Conservation (phyloP, 495 filamentous ascomycete species). For the Aspergillus avenaceus region DNA sequence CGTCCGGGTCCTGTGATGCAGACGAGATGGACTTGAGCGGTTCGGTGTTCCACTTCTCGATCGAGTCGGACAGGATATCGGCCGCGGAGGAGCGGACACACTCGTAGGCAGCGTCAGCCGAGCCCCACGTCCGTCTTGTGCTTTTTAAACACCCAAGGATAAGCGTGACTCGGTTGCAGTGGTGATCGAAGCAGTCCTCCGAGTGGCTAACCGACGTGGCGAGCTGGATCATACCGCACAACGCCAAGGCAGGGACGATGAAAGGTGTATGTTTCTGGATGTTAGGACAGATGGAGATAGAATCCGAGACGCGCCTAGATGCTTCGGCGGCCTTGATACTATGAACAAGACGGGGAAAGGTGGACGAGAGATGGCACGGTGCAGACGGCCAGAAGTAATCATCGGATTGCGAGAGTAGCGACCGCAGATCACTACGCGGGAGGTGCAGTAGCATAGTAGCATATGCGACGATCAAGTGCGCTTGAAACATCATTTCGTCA, state of each 20-base stretch:
- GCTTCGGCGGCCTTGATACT: conserved; percentile 43
- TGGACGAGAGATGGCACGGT: conserved; percentile 30
- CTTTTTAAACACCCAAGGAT: conserved; percentile 37
- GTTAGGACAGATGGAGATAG: conserved; percentile 35
- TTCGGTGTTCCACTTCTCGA: conserved; percentile 30
- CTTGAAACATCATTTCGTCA: conserved; percentile 46
- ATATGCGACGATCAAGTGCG: conserved; percentile 36
- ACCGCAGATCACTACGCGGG: conserved; percentile 36
- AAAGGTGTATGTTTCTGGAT: conserved; percentile 37
- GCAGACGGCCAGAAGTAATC: conserved; percentile 25
- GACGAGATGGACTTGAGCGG: conserved; percentile 22
- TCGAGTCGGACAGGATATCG: conserved; percentile 28
- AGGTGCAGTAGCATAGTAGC: conserved; percentile 41
- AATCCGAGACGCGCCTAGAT: conserved; percentile 34
- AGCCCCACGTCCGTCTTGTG: conserved; percentile 28
- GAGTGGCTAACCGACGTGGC: conserved; percentile 32
- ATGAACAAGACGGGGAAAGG: conserved; percentile 35
- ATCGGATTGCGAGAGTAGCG: conserved; percentile 21
- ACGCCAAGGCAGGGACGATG: conserved; percentile 25
- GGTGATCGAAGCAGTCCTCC: conserved; percentile 38
- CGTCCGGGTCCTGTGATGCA: conserved; percentile 17
- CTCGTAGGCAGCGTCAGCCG: conserved; percentile 27
- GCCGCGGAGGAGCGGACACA: conserved; percentile 28
- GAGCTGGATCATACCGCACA: conserved; percentile 39
- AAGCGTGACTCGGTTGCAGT: conserved; percentile 38